Conservation (phyloP, 495 filamentous ascomycete species). For the Hyaloscypha variabilis region DNA sequence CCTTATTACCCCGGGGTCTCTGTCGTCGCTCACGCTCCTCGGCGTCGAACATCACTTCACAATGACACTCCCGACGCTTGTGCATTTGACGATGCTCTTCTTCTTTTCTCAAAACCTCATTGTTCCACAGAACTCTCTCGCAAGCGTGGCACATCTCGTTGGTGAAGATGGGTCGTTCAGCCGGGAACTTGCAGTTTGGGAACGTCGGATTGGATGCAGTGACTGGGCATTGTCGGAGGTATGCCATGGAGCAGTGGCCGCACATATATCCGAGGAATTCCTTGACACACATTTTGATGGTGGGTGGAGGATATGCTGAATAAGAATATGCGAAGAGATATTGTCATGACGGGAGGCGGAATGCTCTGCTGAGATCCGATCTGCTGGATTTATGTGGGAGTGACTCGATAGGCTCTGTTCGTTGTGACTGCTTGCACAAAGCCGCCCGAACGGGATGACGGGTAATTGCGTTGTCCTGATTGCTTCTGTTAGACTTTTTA, state of each 20-base stretch:
- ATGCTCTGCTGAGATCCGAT: no score
- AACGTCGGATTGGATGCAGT: conserved; percentile 16
- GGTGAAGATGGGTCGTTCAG: conserved; percentile 21
- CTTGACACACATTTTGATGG: conserved; percentile 31
- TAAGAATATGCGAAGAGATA: neutral
- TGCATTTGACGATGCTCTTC: conserved; percentile 27
- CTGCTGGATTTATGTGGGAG: neutral
- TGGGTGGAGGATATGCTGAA: conserved; percentile 7
- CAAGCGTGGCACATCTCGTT: conserved; percentile 28
- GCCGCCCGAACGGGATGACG: neutral
- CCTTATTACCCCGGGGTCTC: neutral
- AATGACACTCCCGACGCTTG: conserved; percentile 20
- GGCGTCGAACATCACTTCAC: conserved; percentile 24
- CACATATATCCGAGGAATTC: conserved; percentile 30
- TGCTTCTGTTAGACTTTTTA: no score
- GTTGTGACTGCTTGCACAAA: conserved; percentile 5
- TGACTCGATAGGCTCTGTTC: neutral
- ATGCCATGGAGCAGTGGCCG: conserved; percentile 31
- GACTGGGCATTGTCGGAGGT: conserved; percentile 26
- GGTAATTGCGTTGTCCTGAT: neutral
- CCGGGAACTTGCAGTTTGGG: conserved; percentile 27
- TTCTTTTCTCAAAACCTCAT: conserved; percentile 23
- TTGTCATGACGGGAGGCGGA: no score
- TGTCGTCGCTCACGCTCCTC: conserved; percentile 18
- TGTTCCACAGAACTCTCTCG: conserved; percentile 31